Conservation (phyloP, 345 rosid genomes). For the Kernera saxatilis region DNA sequence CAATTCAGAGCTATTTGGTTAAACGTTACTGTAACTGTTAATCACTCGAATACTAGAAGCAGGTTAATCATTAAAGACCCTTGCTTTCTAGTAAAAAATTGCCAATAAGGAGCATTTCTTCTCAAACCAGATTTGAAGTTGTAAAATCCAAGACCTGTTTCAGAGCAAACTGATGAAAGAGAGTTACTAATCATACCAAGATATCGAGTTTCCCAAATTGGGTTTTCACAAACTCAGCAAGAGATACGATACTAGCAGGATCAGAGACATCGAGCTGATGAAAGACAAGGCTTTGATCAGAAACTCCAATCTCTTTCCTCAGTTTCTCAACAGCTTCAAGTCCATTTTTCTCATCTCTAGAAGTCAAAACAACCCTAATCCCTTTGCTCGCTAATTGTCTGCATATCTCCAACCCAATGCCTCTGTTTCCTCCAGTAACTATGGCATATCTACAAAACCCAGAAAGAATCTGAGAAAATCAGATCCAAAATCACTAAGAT, state of each 20-base stretch:
- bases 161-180: neutral
- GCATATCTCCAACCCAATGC: slow-evolving; percentile 41
- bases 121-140: neutral
- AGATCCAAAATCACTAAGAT: neutral
- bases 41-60: neutral
- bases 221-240: slow-evolving; percentile 33
- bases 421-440: slow-evolving; percentile 45
- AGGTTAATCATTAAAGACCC: neutral
- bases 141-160: neutral
- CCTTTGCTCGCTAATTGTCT: slow-evolving; percentile 32
- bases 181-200: slow-evolving; percentile 28
- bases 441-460: slow-evolving; percentile 26
- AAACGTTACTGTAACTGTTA: neutral
- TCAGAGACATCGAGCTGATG: slow-evolving; percentile 53
- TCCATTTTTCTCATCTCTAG: slow-evolving; percentile 39
- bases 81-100: neutral
- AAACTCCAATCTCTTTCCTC: slow-evolving; percentile 17
- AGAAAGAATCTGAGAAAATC: neutral
- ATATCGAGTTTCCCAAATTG: slow-evolving; percentile 51
- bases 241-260: slow-evolving; percentile 29
- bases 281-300: slow-evolving; percentile 33
- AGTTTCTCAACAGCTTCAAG: slow-evolving; percentile 43
- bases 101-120: neutral
- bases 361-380: slow-evolving; percentile 30
- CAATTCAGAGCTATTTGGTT: neutral